A percentile compares a stretch with the other conserved stretches of the same genome.
Conservation (phyloP, 805 yeast species). For the Metschnikowia noctiluminum region DNA sequence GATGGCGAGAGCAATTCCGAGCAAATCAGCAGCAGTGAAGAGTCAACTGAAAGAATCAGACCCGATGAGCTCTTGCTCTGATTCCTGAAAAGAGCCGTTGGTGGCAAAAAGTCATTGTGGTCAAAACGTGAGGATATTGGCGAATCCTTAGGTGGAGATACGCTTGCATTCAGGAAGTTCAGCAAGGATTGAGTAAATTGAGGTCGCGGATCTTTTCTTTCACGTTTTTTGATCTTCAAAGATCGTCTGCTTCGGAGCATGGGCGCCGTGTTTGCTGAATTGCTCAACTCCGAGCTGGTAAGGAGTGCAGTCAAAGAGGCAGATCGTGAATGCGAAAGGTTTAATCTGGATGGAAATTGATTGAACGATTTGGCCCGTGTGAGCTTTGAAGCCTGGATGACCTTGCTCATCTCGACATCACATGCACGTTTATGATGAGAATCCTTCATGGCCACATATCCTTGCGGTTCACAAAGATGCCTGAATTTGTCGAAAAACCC, state of each 20-base stretch:
- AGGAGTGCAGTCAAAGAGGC: constrained; percentile 16
- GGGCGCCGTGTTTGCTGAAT: constrained; percentile 8
- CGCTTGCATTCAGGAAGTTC: constrained; percentile 5
- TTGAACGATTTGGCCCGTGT: constrained; percentile 38
- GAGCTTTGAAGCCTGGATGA: constrained; percentile 40
- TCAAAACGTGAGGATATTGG: constrained; percentile 10
- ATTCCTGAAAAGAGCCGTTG: constrained; percentile 17
- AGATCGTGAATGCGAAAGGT: constrained; percentile 15
- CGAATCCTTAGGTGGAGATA: constrained; percentile 7
- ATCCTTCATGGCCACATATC: constrained; percentile 80
- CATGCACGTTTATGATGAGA: constrained; percentile 35
- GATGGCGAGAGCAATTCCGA: constrained; percentile 23
- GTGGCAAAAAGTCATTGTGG: constrained; percentile 18
- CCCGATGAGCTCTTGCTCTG: constrained; percentile 15
- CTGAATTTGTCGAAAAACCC: constrained; percentile 61
- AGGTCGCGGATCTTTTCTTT: constrained; percentile 9
- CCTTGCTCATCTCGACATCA: constrained; percentile 45
- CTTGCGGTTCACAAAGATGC: constrained; percentile 66
- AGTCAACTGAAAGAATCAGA: constrained; percentile 26
- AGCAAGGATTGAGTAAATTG: constrained; percentile 14
- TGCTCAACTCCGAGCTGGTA: constrained; percentile 6
- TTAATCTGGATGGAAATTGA: constrained; percentile 20
- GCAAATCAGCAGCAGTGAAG: constrained; percentile 29
- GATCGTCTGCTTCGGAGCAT: constrained; percentile 12
- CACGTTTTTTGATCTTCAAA: constrained; percentile 16